Base-by-base conservation (phyloP, 2,329 filamentous ascomycete genomes). In the Chaetothyriales sp. region DNA sequence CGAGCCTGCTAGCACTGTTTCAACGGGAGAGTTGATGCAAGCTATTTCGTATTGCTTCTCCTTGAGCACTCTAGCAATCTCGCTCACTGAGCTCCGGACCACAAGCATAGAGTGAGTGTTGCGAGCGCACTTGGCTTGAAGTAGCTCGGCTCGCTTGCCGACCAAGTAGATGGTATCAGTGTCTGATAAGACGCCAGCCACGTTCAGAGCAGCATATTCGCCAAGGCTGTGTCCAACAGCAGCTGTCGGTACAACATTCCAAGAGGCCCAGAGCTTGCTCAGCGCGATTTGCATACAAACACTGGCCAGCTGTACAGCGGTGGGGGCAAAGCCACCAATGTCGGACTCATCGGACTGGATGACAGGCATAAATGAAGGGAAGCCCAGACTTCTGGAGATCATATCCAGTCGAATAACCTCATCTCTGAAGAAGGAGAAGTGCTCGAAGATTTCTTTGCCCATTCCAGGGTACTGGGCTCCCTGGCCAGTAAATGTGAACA, bases 101-200 rank as follows among this genome's bases (percentile, higher is more conserved):
- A 69, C 68, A n/a, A 72, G 60, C 70, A 72, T 72, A 1, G 67
- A 62, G 49, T 71, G 68, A 2, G 68, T 71, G 48, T 66, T 67
- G 39, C 63, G 57, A 9, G 65, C 59, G 53, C 68, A 70, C 49
- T 65, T 62, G 44, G 66, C 59, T 20, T 65, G 63, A 9, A 72
- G 62, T 1, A 72, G 60, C 44, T 66, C 62, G 10, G 69, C 69
- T 3, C 70, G 61, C 19, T 61, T 64, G 18, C 68, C 68, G 47
- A 66, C 64, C 9, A 70, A 56, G 46, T 66, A 68, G 49, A 70
- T 65, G 3, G 65, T 63, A 39, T 69, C 66, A 10, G 61, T 61
- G 19, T 61, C 60, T 5, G 62, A 65, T 19, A 69, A 47, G 5
- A 68, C 63, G 44, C 67, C 67, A 1, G 67, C 65, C 19, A 62